Percentiles rank a stretch among this genome's conserved stretches.
Conservation (phyloP, 192 early-diverging fungal species). For the Backusella sp. region DNA sequence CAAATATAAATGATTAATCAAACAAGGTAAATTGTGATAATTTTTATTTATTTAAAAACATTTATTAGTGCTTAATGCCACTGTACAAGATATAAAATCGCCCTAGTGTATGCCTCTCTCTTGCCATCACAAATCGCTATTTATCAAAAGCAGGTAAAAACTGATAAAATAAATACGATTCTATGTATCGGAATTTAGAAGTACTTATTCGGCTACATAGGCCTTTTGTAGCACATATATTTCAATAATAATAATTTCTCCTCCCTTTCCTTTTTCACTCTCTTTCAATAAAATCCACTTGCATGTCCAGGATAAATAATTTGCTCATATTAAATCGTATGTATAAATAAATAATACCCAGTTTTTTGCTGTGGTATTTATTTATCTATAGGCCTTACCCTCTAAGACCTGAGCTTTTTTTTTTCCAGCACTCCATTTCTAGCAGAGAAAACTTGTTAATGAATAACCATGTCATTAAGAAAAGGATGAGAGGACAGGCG, state of each 20-base stretch:
- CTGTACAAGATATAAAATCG: too few species aligned
- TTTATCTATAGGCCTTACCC: neutral
- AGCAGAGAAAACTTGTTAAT: neutral
- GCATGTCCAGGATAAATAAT: constrained; percentile 1
- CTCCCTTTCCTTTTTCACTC: neutral
- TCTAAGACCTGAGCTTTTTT: neutral
- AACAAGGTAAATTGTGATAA: constrained; percentile 5
- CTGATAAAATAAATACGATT: neutral
- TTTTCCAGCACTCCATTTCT: neutral
- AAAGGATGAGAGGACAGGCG: neutral
- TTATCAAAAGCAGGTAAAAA: neutral
- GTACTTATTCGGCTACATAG: neutral
- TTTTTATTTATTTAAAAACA: neutral
- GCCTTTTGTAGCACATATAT: neutral
- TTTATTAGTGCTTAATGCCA: neutral
- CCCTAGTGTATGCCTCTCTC: neutral
- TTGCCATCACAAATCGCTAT: neutral
- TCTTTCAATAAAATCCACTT: neutral
- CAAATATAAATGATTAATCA: neutral
- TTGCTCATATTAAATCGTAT: neutral
- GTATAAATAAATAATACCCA: neutral
- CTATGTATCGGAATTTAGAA: constrained; percentile 3
- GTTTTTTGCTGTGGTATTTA: neutral
- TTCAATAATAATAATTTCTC: neutral
- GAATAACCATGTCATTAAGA: neutral